phyloP scores from a whole-genome alignment of 371 early-diverging fungal species.

The Nematocida sp. region DNA sequence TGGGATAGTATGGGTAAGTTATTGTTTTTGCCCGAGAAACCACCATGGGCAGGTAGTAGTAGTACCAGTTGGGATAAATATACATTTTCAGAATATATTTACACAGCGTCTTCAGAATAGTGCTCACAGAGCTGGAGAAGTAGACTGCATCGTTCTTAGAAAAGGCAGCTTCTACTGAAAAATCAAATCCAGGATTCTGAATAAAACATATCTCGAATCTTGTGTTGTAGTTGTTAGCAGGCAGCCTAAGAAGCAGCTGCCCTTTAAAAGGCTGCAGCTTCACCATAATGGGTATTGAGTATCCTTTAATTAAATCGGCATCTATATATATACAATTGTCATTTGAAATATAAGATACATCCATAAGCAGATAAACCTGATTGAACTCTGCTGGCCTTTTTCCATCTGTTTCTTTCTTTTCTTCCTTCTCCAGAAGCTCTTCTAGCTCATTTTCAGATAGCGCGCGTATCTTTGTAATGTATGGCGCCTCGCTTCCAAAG shows the following conservation, averaged over 20 bases:
- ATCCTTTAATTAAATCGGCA: slow-evolving; percentile 58
- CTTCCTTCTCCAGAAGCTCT: slow-evolving; percentile 27
- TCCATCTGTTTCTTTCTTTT: slow-evolving; percentile 1
- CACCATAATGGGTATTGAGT: slow-evolving; percentile 50
- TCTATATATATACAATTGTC: slow-evolving; percentile 56
- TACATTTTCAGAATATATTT: slow-evolving; percentile 53
- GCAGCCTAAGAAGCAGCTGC: slow-evolving; percentile 59
- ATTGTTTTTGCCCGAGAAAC: slow-evolving; percentile 54
- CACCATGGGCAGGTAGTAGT: slow-evolving; percentile 58
- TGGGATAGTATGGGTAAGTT: slow-evolving; percentile 42
- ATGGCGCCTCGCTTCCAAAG: slow-evolving; percentile 64
- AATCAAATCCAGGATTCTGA: slow-evolving; percentile 57
- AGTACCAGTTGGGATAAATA: slow-evolving; percentile 62
- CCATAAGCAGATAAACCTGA: slow-evolving; percentile 53
- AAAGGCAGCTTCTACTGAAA: slow-evolving; percentile 58
- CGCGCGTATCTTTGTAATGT: slow-evolving; percentile 53
- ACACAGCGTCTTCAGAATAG: slow-evolving; percentile 51
- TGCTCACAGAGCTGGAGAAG: slow-evolving; percentile 58
- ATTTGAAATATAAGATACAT: slow-evolving; percentile 54
- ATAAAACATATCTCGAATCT: slow-evolving; percentile 63
- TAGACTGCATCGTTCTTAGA: slow-evolving; percentile 48
- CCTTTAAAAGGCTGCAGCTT: slow-evolving; percentile 58
- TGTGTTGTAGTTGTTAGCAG: slow-evolving; percentile 62
- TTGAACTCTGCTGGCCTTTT: slow-evolving; percentile 49
- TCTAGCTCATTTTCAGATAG: slow-evolving; percentile 51